Base-by-base conservation (phyloP, 2,329 filamentous ascomycete genomes). In the Juglanconis sp. region DNA sequence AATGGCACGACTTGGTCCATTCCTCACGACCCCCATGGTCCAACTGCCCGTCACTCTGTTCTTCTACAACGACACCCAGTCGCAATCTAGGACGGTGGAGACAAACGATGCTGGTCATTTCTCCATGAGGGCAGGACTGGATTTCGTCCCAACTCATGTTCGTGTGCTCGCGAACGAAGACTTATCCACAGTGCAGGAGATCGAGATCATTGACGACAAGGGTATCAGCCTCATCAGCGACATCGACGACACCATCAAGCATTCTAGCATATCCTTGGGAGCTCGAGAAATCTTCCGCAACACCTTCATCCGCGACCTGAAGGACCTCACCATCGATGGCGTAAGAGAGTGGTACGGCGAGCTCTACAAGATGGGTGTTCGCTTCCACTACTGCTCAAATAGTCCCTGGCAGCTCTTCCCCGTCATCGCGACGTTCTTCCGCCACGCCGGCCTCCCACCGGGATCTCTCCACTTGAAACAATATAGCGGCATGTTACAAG, bases 401-500 rank as follows among this genome's bases (percentile, higher is more conserved):
- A 96, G 94, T 54, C 95, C 95, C 0, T 99, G 96, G 96, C 96
- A 99, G 72, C 82, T 99, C 6, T 99, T 91, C 68, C 95, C 95
- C 0, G 86, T 98, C 2, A 78, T 99, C 10, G 89, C 91, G 5
- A 91, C 85, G 56, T 99, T 90, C 72, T 96, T 98, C 72, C 86
- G 87, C 65, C 76, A 89, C 46, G 90, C 90, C 6, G 90, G 90
- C 1, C 77, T 99, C 1, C 95, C 95, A 0, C 85, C 85, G 0
- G 96, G 95, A 0, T 97, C 94, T 0, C 90, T 98, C 66, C 96
- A 99, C 71, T 74, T 99, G 66, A 99, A 99, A 73, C 92, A 96
- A 66, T 99, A 99, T 74, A 91, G 87, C 63, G 95, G 96, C 52
- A 97, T 98, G 91, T 80, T 99, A 13, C 94, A 98, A 74, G 95